These are phyloP conservation scores for Fusarium euwallaceae DNA, from an alignment of 2,329 filamentous ascomycete species.

Conservation along the genomic window DNA sequence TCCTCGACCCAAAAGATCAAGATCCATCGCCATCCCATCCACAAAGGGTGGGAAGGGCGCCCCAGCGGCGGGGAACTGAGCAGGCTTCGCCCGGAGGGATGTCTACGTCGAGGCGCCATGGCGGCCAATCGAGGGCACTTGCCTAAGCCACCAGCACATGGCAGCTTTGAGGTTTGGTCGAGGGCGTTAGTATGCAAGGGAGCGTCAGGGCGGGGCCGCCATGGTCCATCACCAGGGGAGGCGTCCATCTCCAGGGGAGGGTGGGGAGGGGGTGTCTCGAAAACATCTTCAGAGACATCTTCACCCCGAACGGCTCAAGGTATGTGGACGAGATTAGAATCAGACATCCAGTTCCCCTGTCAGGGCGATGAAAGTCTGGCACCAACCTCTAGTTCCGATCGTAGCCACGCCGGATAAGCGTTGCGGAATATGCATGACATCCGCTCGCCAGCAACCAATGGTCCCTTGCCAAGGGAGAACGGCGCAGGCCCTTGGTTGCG, in stretches of 20 bases:
- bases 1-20: slow-evolving; percentile 51
- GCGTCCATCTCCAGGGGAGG: slow-evolving; percentile 43
- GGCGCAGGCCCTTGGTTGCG: slow-evolving; percentile 19
- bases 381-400: slow-evolving; percentile 37
- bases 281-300: slow-evolving; percentile 36
- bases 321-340: slow-evolving; percentile 59
- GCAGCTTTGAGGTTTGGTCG: slow-evolving; percentile 51
- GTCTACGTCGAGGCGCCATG: slow-evolving; percentile 43
- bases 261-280: slow-evolving; percentile 39
- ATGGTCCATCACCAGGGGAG: slow-evolving; percentile 43
- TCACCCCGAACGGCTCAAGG: slow-evolving; percentile 47
- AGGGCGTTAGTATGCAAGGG: slow-evolving; percentile 55
- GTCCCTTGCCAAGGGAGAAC: slow-evolving; percentile 48
- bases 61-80: slow-evolving; percentile 43
- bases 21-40: slow-evolving; percentile 50
- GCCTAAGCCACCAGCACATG: slow-evolving; percentile 51
- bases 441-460: slow-evolving; percentile 30
- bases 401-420: slow-evolving; percentile 35
- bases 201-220: slow-evolving; percentile 49
- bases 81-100: slow-evolving; percentile 46
- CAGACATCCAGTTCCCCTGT: slow-evolving; percentile 51
- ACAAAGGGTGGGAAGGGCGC: slow-evolving; percentile 46
- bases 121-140: slow-evolving; percentile 47
- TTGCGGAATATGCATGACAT: slow-evolving; percentile 32
- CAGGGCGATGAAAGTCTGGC: slow-evolving; percentile 48